These are phyloP conservation scores for Daldinia grandis DNA, from an alignment of 495 filamentous ascomycete genomes.

Conservation along the genomic window DNA sequence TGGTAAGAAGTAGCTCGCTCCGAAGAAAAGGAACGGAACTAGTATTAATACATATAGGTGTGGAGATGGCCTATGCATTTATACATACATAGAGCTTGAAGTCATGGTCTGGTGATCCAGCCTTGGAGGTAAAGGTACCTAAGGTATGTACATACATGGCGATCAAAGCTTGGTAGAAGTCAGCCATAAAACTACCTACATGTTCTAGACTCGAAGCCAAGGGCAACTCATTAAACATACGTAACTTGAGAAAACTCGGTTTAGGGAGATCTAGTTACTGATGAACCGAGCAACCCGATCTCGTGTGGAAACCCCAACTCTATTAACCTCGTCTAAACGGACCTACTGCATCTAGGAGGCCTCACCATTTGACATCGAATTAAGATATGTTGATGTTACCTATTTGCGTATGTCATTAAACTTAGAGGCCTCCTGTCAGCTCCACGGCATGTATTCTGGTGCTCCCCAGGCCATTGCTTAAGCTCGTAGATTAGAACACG, in stretches of 20 bases:
- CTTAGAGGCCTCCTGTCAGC: conserved; percentile 19
- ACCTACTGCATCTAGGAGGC: neutral
- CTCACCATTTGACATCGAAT: neutral
- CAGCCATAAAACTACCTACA: neutral
- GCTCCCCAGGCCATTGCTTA: neutral
- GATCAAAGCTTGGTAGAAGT: neutral
- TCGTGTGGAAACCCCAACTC: neutral
- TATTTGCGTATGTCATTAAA: neutral
- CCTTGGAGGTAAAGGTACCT: neutral
- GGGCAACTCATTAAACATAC: neutral
- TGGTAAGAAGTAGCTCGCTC: neutral
- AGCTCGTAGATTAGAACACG: neutral
- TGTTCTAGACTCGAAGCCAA: conserved; percentile 3
- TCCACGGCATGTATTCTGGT: neutral
- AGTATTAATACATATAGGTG: neutral
- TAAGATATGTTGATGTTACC: neutral
- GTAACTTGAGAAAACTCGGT: neutral
- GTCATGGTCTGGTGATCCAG: neutral
- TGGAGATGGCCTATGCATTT: neutral
- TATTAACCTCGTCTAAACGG: neutral
- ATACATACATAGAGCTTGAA: neutral
- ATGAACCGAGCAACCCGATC: neutral
- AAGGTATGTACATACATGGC: neutral
- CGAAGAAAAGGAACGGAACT: neutral
- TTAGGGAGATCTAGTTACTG: neutral